These are phyloP conservation scores for Miscanthus sacchariflorus DNA, from an alignment of 202 grass and related monocot genomes.

Conservation along the genomic window DNA sequence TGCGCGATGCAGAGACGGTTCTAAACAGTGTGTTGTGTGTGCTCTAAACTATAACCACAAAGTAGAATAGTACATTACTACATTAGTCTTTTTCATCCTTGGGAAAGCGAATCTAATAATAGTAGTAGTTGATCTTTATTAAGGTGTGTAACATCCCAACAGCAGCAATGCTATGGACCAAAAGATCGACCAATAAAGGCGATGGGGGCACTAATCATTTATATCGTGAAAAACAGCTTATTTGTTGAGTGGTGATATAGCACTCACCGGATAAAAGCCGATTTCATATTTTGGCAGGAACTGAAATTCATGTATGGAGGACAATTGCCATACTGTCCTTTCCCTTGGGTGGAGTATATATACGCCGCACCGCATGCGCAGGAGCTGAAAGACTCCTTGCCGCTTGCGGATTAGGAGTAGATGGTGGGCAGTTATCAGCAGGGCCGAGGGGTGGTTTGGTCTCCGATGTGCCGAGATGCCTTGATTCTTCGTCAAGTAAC, in stretches of 20 bases:
- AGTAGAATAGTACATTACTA: not conserved
- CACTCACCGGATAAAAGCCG: too few species aligned
- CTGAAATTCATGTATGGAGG: not conserved
- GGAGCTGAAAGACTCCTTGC: not conserved
- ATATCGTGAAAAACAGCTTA: too few species aligned
- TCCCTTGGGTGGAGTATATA: not conserved
- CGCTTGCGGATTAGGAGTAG: not conserved
- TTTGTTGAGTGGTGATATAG: too few species aligned
- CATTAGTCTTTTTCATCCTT: not conserved
- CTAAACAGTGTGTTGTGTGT: too few species aligned
- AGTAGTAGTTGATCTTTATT: not conserved
- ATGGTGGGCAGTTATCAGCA: not conserved
- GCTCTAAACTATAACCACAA: constrained; percentile 2
- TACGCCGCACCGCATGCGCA: not conserved
- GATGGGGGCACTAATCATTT: not conserved
- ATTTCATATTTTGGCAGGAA: not conserved
- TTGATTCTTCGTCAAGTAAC: constrained; percentile 55
- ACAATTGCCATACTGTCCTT: too few species aligned
- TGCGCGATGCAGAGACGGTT: fast-evolving
- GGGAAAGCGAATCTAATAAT: not conserved
- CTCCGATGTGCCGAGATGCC: constrained; percentile 30
- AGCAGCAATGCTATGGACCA: constrained; percentile 17
- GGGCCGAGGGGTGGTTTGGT: not conserved
- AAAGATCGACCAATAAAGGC: not conserved
- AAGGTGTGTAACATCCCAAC: constrained; percentile 11